These are phyloP conservation scores for Xylaria castorea DNA, from an alignment of 495 filamentous ascomycete genomes.

Conservation along the genomic window DNA sequence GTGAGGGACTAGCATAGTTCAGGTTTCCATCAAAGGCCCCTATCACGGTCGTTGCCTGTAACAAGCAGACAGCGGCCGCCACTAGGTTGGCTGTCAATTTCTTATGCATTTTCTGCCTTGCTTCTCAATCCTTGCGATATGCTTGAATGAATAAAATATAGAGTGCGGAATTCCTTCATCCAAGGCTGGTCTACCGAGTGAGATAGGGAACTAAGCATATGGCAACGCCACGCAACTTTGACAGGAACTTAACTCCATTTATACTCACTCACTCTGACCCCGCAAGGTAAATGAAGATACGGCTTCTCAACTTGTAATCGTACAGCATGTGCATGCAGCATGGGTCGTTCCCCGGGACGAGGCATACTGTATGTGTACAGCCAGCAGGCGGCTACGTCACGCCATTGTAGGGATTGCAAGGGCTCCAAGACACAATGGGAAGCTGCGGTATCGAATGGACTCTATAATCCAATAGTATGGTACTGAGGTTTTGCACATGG, in stretches of 20 bases:
- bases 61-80: neutral
- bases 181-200: neutral
- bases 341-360: neutral
- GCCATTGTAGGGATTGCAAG: neutral
- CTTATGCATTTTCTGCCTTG: slow-evolving; percentile 1
- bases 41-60: slow-evolving; percentile 21
- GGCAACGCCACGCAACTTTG: neutral
- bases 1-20: slow-evolving; percentile 67
- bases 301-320: neutral
- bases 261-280: slow-evolving; percentile 1
- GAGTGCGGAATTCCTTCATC: neutral
- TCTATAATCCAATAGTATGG: neutral
- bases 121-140: neutral
- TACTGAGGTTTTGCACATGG: slow-evolving; percentile 3
- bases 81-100: neutral
- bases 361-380: neutral
- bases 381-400: neutral
- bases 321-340: neutral
- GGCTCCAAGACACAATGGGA: neutral
- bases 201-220: neutral
- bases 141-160: neutral
- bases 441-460: neutral
- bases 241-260: neutral
- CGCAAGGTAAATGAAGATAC: neutral
- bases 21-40: slow-evolving; percentile 54